Evolutionary conservation across 441 rosid genomes (phyloP).

Genomic region (Euphorbia neoarborescens): DNA sequence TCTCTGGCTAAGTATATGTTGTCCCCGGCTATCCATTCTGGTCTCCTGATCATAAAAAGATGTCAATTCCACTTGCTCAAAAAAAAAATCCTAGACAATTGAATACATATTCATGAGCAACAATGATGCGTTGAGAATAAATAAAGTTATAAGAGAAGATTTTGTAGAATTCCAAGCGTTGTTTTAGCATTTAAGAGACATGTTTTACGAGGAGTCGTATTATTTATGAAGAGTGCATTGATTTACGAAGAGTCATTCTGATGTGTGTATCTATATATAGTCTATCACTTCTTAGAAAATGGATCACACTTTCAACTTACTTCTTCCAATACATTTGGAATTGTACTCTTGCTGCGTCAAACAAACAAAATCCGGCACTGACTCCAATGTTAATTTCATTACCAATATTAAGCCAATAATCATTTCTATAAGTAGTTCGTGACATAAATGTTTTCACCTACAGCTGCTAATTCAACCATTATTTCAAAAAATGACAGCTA

Average conservation of each 20-base stretch:
- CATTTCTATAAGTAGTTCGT: neutral
- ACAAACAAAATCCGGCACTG: neutral
- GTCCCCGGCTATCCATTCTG: conserved; percentile 73
- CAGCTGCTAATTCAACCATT: neutral
- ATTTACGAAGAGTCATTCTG: no score
- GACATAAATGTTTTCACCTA: neutral
- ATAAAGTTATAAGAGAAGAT: no score
- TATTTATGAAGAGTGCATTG: no score
- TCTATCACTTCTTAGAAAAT: no score
- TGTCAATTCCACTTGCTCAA: conserved; percentile 17
- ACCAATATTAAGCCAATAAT: neutral
- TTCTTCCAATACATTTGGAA: no score
- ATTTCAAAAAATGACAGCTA: neutral
- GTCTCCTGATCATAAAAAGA: conserved; percentile 47
- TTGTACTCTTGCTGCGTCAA: no score
- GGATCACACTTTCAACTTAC: no score
- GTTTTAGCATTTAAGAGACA: no score
- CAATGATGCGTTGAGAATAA: no score
- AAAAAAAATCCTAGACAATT: neutral
- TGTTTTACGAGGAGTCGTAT: no score
- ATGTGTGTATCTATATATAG: no score
- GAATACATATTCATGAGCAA: neutral
- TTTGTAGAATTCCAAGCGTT: no score
- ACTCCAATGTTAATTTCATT: conserved; percentile 3
- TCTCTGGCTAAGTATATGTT: conserved; percentile 53